phyloP scores from a whole-genome alignment of 257 asterid genomes.

The Nicotiana attenuata region DNA sequence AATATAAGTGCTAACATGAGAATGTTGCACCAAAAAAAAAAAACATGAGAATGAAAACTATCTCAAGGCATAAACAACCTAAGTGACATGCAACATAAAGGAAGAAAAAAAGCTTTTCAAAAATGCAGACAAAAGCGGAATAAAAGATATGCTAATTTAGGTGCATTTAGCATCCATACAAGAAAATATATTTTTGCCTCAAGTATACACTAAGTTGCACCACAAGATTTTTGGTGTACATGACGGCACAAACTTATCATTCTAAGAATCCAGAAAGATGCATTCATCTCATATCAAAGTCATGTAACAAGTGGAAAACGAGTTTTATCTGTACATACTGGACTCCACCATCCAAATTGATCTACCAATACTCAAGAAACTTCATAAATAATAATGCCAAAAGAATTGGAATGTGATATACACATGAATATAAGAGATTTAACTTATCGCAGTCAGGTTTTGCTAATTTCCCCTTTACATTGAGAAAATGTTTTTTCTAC shows the following conservation, averaged over 20 bases:
- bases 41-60: background rate
- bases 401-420: background rate
- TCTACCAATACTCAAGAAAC: background rate
- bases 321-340: background rate
- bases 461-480: background rate
- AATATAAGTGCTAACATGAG: background rate
- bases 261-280: background rate
- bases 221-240: background rate
- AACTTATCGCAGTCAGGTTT: background rate
- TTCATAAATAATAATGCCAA: background rate
- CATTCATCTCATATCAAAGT: background rate
- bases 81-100: no score
- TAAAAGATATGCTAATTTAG: background rate
- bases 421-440: background rate
- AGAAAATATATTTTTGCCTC: background rate
- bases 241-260: background rate
- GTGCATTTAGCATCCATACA: background rate
- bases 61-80: background rate
- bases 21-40: no score
- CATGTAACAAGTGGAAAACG: background rate
- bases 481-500: background rate
- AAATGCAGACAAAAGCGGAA: no score
- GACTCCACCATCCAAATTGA: conserved; percentile 4
- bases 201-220: background rate
- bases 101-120: no score